Conservation (phyloP, 2,329 filamentous ascomycete genomes). For the Fusarium sp. region DNA sequence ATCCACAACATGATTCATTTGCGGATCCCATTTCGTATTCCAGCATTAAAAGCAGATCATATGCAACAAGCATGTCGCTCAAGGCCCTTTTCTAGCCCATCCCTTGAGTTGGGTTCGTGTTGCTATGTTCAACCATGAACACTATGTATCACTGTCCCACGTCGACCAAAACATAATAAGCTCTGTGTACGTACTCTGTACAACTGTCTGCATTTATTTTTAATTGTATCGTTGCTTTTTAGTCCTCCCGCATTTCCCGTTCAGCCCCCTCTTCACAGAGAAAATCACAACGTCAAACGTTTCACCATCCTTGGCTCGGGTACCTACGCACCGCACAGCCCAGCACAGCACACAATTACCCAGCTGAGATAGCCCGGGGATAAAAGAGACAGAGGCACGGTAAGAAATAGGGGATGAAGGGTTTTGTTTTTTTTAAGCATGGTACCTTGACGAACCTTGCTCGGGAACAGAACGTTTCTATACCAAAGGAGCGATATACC, state of each 20-base stretch:
- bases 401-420: conserved; percentile 17
- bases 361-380: conserved; percentile 7
- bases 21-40: conserved; percentile 15
- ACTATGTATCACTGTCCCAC: background rate
- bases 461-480: conserved; percentile 26
- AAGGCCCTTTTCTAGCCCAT: background rate
- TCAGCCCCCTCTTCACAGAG: conserved; percentile 13
- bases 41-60: conserved; percentile 25
- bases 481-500: conserved; percentile 22
- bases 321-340: background rate
- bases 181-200: background rate
- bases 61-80: conserved; percentile 17
- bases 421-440: background rate
- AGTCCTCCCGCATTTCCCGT: conserved; percentile 16
- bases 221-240: conserved; percentile 1
- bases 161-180: background rate
- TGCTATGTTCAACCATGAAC: conserved; percentile 1
- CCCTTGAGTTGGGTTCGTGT: background rate
- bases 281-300: conserved; percentile 17
- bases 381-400: conserved; percentile 3
- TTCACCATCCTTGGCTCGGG: conserved; percentile 20
- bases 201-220: background rate
- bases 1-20: conserved; percentile 9
- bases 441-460: conserved; percentile 1
- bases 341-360: background rate